Base-by-base conservation (phyloP, 1,284 basidiomycete genomes). In the Papiliotrema nemorosa region DNA sequence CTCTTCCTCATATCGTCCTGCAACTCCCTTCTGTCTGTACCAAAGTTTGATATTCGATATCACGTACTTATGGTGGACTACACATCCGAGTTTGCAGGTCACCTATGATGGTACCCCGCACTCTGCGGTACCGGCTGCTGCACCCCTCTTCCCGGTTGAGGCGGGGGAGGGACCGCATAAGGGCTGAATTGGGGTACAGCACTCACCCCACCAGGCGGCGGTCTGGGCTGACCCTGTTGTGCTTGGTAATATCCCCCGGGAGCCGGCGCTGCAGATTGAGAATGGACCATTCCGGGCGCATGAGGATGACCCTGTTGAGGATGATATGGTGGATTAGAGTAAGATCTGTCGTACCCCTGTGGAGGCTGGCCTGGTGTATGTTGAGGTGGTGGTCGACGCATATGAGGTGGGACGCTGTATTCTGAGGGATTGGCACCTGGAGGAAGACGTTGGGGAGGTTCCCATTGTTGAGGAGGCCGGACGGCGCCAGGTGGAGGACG, bases 371-470 rank as follows among this genome's bases (percentile, higher is more conserved):
- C 43, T 14, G 25, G n/a, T 20, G 27, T 33, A 12, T 31, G 38
- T n/a, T 51, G 10, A 33, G 31, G 31, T 33, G 31, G 10, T 10
- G 31, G 31, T 33, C 31, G 10, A n/a, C n/a, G n/a, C n/a, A n/a
- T n/a, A n/a, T n/a, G n/a, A n/a, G n/a, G n/a, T n/a, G n/a, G n/a
- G n/a, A n/a, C n/a, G n/a, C n/a, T 34, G 53, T n/a, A n/a, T n/a
- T n/a, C n/a, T n/a, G n/a, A n/a, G 2, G 52, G 54, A 31, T 49
- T 43, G 18, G 55, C 52, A 5, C 63, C 59, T 14, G 58, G 50
- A 5, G 63, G 60, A 38, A 63, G 47, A 7, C 56, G 53, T 41
- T 59, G 59, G 34, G 53, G 57, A 10, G 52, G 54, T 44, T 59
- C 59, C 59, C 57, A 60, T 2, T 29, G 33, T 3, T 20, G 22